These are phyloP conservation scores for Tulasnella sp. DNA, from an alignment of 768 basidiomycete genomes.

Conservation along the genomic window DNA sequence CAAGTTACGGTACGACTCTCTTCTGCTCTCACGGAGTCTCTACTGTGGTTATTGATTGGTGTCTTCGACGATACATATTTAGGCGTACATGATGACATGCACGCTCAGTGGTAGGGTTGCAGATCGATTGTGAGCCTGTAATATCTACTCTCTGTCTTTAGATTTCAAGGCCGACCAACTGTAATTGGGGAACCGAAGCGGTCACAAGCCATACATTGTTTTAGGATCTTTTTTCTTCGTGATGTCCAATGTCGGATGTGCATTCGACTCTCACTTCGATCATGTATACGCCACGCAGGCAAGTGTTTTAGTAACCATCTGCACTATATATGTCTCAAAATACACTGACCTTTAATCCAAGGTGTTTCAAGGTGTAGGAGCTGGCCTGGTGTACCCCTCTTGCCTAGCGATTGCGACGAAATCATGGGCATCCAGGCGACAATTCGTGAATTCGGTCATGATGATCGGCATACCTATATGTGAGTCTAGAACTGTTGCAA, in stretches of 20 bases:
- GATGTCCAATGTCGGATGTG: neutral
- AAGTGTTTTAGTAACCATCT: too few species aligned
- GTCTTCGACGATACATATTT: too few species aligned
- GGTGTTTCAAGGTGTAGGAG: slow-evolving; percentile 9
- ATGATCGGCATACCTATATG: neutral
- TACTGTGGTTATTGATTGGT: too few species aligned
- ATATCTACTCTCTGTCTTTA: neutral
- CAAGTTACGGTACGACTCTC: slow-evolving; percentile 4
- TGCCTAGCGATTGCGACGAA: neutral
- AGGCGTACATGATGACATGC: slow-evolving; percentile 15
- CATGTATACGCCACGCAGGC: slow-evolving; percentile 18
- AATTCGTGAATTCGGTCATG: neutral
- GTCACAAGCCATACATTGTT: slow-evolving; percentile 15
- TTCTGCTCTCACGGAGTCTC: neutral
- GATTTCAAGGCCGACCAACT: too few species aligned
- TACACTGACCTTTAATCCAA: neutral
- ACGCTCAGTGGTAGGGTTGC: slow-evolving; percentile 17
- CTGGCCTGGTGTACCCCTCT: neutral
- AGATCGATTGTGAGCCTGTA: slow-evolving; percentile 15
- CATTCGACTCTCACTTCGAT: slow-evolving; percentile 11
- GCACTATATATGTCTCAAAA: too few species aligned
- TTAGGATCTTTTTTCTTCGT: slow-evolving; percentile 11
- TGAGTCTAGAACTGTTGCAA: neutral
- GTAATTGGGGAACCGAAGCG: neutral
- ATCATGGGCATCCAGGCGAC: slow-evolving; percentile 1